These are phyloP conservation scores for Pseudisothecium myosuroides DNA, from an alignment of 225 moss, liverwort and hornwort species.

Conservation along the genomic window DNA sequence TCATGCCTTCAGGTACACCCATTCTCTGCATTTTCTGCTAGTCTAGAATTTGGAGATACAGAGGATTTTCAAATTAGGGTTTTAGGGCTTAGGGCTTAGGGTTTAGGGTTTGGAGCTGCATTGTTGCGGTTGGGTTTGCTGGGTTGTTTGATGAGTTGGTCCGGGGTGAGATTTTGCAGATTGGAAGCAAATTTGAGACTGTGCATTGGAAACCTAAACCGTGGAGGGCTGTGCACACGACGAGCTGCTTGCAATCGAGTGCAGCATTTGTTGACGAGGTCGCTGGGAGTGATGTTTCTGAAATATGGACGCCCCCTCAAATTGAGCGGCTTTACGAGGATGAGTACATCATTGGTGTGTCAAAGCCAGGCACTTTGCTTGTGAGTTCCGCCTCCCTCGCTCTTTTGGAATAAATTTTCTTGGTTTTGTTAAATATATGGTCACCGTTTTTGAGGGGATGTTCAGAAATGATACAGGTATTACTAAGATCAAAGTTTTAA, in stretches of 20 bases:
- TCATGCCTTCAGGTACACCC: slow-evolving; percentile 10
- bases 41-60: not conserved
- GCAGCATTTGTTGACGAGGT: slow-evolving; percentile 2
- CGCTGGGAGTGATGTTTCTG: not conserved
- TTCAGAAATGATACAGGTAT: not conserved
- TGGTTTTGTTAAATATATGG: too few relatives aligned
- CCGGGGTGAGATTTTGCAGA: not conserved
- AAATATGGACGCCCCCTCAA: slow-evolving; percentile 28
- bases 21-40: not conserved
- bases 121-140: not conserved
- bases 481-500: not conserved
- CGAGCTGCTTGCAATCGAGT: not conserved
- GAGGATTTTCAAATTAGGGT: not conserved
- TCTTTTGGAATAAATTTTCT: not conserved
- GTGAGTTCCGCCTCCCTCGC: slow-evolving; percentile 7
- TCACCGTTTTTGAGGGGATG: not conserved
- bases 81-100: not conserved
- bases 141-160: not conserved
- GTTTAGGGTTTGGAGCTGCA: not conserved
- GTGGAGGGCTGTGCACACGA: slow-evolving; percentile 5
- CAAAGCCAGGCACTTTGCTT: slow-evolving; percentile 54
- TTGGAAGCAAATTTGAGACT: slow-evolving; percentile 32
- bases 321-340: slow-evolving; percentile 58
- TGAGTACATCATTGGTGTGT: slow-evolving; percentile 43
- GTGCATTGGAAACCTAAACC: slow-evolving; percentile 8